A percentile compares a stretch with the other conserved stretches of the same genome.
These are phyloP conservation scores for Penicillium sp. DNA, from an alignment of 2,329 filamentous ascomycete genomes.

Conservation along the genomic window DNA sequence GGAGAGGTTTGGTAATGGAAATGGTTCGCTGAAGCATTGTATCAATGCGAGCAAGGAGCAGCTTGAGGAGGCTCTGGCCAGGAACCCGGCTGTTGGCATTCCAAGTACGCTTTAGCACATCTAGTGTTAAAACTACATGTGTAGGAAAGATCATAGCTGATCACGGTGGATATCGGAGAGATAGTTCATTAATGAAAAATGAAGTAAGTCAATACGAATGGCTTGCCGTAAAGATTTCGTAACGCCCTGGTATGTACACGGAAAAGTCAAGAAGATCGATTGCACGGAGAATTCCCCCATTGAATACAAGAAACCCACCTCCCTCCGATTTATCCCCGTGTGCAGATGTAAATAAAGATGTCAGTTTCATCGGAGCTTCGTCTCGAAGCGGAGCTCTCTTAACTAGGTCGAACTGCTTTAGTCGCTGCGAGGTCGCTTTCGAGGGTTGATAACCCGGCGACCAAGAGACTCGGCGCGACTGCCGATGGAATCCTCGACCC, in stretches of 20 bases:
- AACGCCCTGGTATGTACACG: slow-evolving; percentile 3
- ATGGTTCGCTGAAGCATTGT: background rate
- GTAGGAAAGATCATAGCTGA: background rate
- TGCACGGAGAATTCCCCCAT: background rate
- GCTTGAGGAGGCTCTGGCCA: slow-evolving; percentile 13
- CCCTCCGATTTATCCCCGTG: background rate
- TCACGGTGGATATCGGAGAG: background rate
- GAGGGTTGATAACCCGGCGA: slow-evolving; percentile 2
- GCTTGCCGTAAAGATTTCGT: background rate
- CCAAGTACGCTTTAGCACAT: background rate
- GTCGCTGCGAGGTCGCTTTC: slow-evolving; percentile 5
- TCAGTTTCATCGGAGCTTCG: background rate
- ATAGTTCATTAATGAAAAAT: background rate
- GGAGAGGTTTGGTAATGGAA: background rate
- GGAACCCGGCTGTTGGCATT: background rate
- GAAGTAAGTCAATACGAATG: background rate
- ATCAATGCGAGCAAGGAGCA: slow-evolving; percentile 9
- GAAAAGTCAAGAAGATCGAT: background rate
- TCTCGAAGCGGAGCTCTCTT: background rate
- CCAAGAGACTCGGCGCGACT: background rate
- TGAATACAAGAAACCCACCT: background rate
- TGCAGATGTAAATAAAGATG: background rate
- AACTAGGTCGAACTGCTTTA: slow-evolving; percentile 1
- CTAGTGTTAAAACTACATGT: background rate
- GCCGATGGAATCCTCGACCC: slow-evolving; percentile 2